These are phyloP conservation scores for Aureobasidium sp. DNA, from an alignment of 2,329 filamentous ascomycete species.

Conservation along the genomic window DNA sequence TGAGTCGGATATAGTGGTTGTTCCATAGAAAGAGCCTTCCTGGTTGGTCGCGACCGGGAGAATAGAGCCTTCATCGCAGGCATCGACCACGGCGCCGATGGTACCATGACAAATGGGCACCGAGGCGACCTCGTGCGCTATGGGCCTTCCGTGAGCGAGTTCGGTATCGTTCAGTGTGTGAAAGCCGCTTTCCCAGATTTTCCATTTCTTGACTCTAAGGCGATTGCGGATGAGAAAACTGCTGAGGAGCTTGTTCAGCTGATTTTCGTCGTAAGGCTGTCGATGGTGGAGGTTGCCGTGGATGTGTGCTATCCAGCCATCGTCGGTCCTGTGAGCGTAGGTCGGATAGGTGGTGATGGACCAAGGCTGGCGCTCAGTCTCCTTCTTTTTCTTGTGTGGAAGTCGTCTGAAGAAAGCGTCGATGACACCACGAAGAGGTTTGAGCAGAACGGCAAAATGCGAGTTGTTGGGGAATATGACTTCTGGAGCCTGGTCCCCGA, in stretches of 20 bases:
- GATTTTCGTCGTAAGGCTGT: constrained; percentile 54
- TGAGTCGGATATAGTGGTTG: not conserved
- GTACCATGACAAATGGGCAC: constrained; percentile 1
- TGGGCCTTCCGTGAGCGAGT: not conserved
- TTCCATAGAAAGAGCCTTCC: constrained; percentile 17
- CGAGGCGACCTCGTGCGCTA: not conserved
- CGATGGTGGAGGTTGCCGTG: constrained; percentile 69
- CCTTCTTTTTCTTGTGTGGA: not conserved
- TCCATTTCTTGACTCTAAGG: constrained; percentile 33
- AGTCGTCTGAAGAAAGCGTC: not conserved
- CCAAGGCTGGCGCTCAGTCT: not conserved
- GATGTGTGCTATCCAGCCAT: constrained; percentile 64
- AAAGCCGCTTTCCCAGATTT: not conserved
- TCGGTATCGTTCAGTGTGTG: constrained; percentile 8
- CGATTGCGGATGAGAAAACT: constrained; percentile 46
- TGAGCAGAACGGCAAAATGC: not conserved
- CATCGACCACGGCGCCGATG: not conserved
- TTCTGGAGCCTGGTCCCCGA: not conserved
- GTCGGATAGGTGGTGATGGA: constrained; percentile 52
- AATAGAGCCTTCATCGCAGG: not conserved
- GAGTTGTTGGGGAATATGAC: not conserved
- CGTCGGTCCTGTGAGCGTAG: constrained; percentile 61
- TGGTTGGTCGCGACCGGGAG: constrained; percentile 1
- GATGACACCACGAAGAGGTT: constrained; percentile 14
- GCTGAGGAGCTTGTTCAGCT: constrained; percentile 58